Evolutionary conservation across 2,329 filamentous ascomycete genomes (phyloP).

Genomic region (Colletotrichum filicis): DNA sequence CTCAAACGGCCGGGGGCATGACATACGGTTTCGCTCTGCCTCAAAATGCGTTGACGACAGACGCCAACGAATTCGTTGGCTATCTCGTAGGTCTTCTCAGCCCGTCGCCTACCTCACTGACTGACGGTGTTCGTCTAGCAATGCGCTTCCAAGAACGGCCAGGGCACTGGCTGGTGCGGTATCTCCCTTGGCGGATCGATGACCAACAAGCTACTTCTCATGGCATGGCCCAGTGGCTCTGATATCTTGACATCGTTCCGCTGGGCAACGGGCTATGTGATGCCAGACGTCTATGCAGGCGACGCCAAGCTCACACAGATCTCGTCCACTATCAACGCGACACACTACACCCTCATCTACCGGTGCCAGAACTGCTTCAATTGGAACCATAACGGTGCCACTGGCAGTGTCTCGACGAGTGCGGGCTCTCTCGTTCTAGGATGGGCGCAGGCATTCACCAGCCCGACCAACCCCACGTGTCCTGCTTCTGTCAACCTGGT

Average conservation of each 20-base stretch:
- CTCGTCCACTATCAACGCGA: constrained; percentile 65
- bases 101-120: neutral
- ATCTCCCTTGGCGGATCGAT: constrained; percentile 67
- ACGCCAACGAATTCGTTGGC: constrained; percentile 68
- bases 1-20: constrained; percentile 54
- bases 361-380: constrained; percentile 68
- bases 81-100: constrained; percentile 56
- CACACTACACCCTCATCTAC: constrained; percentile 72
- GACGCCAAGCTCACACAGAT: constrained; percentile 71
- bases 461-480: constrained; percentile 54
- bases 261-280: constrained; percentile 67
- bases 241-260: constrained; percentile 68
- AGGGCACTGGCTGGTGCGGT: constrained; percentile 67
- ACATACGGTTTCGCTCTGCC: constrained; percentile 68
- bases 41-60: constrained; percentile 54
- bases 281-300: constrained; percentile 69
- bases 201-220: constrained; percentile 67
- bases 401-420: constrained; percentile 56
- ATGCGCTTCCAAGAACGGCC: constrained; percentile 56
- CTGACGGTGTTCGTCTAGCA: constrained; percentile 46
- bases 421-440: constrained; percentile 60
- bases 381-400: constrained; percentile 61
- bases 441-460: constrained; percentile 63
- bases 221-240: constrained; percentile 66
- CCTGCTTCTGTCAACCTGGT: constrained; percentile 56